Evolutionary conservation across 2,329 filamentous ascomycete genomes (phyloP), one percentile per base, ranked within the genome.

Genomic region (Microdochium trichocladiopsis): DNA sequence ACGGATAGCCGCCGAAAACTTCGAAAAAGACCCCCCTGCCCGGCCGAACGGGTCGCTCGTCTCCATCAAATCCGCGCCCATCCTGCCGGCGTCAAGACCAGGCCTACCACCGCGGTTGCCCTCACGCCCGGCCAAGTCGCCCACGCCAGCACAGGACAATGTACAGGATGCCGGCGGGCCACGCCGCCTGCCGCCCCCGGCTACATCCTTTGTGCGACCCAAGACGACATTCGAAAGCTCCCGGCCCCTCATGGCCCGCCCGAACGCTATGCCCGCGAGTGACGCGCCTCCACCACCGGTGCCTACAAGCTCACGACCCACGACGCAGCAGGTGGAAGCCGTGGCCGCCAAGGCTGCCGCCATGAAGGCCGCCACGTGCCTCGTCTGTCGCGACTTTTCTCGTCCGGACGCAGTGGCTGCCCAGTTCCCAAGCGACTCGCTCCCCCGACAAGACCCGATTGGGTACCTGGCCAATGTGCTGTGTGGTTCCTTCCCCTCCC

Each of bases 361-460:
- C 10, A 61, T 61, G 14, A 52, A 65, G 12, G 56, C 60, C 21
- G 58, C 58, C 8, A 58, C 55, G 18, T 97, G 94, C 66, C 76
- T 96, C 50, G 73, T 83, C 53, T 97, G 94, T 66, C 84, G 92
- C 57, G 92, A 97, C 70, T 97, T 95, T 69, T 91, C 89, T 6
- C 83, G 72, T 0, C 87, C 90, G 0, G 94, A 97, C 69, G 69
- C 69, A 14, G 85, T 95, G 58, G 93, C 90, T 4, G 79, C 88
- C 5, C 84, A 83, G 57, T 91, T 90, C 63, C 90, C 92, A 4
- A 77, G 84, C 25, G 71, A 86, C 47, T 80, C 83, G 1, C 78
- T 96, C 18, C 90, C 90, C 3, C 72, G 75, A 18, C 69, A 74
- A 16, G 78, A 83, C 47, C 84, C 87, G 0, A 74, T 94, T 3